Evolutionary conservation across 768 basidiomycete genomes (phyloP), one percentile per base, ranked within the genome.

Genomic region (Coprinellus micaceus): DNA sequence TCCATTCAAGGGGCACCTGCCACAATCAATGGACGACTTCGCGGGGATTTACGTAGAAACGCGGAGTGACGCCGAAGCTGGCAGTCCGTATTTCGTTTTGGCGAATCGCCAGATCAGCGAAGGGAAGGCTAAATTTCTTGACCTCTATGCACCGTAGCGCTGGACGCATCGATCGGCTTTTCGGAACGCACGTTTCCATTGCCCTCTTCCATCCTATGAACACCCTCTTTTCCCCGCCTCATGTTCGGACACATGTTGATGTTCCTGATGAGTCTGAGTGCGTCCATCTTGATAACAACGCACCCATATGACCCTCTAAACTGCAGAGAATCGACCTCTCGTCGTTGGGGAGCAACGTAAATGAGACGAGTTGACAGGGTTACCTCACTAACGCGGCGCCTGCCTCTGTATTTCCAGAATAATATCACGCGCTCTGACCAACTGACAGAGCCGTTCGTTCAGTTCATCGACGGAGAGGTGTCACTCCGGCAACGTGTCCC

Each of bases 11-110:
- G n/a, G n/a, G 70, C 74, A 75, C 72, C 74, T 76, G 72, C 71
- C 74, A 71, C 63, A 60, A 68, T 70, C 69, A 58, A 54, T 57
- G 69, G 71, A 66, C 69, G 69, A 69, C 69, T 73, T 71, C 71
- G 71, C 65, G 67, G 71, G 60, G 66, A 69, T 71, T 76, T 78
- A 78, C 77, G 75, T 77, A 66, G 69, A 63, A 61, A 56, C 70
- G 72, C 74, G 74, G 75, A 76, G 70, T 71, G 63, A 66, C 63
- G 66, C 68, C 70, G 68, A 72, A 69, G 66, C 63, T 64, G 66
- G 64, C 64, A 65, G 63, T 57, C 60, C 55, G 28, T 65, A 68
- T 67, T 69, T 73, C 73, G 64, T 63, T 67, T 65, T 66, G 64
- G 61, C 62, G 63, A 51, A 51, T 58, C 56, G 60, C 63, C 61